These are phyloP conservation scores for Dissophora globulifera DNA, from an alignment of 192 early-diverging fungal species.

Conservation along the genomic window DNA sequence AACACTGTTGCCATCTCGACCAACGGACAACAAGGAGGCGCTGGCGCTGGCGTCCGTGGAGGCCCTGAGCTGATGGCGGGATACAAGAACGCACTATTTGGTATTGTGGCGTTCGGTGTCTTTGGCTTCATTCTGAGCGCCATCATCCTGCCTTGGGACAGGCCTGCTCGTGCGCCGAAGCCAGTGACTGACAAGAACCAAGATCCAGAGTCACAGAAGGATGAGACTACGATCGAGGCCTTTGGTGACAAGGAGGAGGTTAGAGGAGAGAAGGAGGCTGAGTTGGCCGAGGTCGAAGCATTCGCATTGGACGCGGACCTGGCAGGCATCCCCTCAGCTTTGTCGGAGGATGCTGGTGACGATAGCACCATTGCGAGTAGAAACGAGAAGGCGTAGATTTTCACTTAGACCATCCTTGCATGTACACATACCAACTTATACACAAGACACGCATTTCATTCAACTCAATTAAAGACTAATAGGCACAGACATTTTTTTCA, in stretches of 20 bases:
- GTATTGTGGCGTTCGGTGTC: conserved; percentile 29
- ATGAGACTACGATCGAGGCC: too few species aligned
- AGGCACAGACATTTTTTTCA: too few species aligned
- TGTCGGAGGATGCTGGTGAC: background rate
- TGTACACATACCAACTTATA: too few species aligned
- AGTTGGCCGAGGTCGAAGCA: background rate
- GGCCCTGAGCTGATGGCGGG: conserved; percentile 31
- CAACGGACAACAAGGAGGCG: conserved; percentile 12
- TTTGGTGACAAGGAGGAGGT: background rate
- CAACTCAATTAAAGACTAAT: too few species aligned
- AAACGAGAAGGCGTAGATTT: too few species aligned
- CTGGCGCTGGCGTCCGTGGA: conserved; percentile 15
- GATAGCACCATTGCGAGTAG: background rate
- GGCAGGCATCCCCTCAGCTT: background rate
- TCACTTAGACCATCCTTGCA: too few species aligned
- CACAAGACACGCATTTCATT: too few species aligned
- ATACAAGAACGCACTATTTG: conserved; percentile 40
- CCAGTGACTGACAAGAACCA: background rate
- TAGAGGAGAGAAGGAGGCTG: background rate
- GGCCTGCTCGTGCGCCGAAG: background rate
- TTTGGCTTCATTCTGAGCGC: conserved; percentile 17
- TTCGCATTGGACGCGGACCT: background rate
- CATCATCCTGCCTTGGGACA: conserved; percentile 25
- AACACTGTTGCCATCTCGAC: conserved; percentile 45
- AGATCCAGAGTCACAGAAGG: background rate